Evolutionary conservation across 2,329 filamentous ascomycete species (phyloP), one percentile per base, ranked within the genome.

Genomic region (Colletotrichum nymphaeae): DNA sequence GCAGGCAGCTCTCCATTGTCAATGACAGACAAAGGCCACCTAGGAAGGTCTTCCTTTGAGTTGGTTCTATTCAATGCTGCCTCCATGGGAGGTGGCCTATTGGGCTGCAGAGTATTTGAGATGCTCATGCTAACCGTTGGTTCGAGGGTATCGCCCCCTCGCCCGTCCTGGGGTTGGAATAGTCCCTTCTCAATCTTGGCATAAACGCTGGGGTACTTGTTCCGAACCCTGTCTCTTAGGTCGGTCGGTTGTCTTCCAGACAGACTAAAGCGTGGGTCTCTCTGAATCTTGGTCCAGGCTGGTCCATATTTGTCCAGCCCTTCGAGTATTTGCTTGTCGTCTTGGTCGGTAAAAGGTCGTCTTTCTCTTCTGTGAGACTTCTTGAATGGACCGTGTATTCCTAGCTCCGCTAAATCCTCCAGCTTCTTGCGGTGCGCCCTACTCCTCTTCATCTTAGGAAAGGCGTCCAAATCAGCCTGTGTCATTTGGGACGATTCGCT

Each of bases 201-300:
- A 76, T 90, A 92, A 37, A 89, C 87, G 16, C 87, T 86, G 3
- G 89, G 88, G 75, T 91, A 91, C 76, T 91, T 92, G 80, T 92
- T 93, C 56, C 91, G 87, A 37, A 92, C 86, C 26, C 91, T 86
- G 75, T 93, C 91, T 74, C 91, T 85, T 64, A 93, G 79, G 77
- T 93, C 91, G 0, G 90, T 93, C 1, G 91, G 90, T 75, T 91
- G 88, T 57, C 91, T 84, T 72, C 80, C 88, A 5, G 87, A 86
- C n/a, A 93, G 82, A 72, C 90, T 84, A 79, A 90, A 91, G 32
- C 84, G 84, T 16, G 87, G 80, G 73, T 93, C 90, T 46, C 90
- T 86, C 78, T 91, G 90, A 24, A 93, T 93, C 79, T 88, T 90
- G 64, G 90, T 91, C 91, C 91, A 93, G 9, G 89, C 87, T 9